phyloP scores from a whole-genome alignment of 345 rosid genomes.

The Lepidium aucheri region DNA sequence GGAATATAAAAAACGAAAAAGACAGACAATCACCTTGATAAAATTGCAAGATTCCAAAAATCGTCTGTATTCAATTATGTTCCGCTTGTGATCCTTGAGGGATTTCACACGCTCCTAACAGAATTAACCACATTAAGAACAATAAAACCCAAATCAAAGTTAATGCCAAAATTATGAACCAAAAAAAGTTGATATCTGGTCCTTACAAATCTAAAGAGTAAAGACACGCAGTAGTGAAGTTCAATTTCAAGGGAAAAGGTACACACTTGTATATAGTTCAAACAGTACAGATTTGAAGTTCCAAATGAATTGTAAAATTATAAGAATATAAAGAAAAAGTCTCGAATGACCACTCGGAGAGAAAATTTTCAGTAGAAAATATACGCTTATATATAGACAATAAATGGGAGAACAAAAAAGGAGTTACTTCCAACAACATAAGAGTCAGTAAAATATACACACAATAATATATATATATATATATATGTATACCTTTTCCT shows the following conservation, averaged over 20 bases:
- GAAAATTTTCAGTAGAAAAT: neutral
- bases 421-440: conserved; percentile 6
- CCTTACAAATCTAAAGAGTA: conserved; percentile 1
- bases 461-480: neutral
- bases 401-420: neutral
- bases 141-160: neutral
- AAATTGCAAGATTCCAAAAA: conserved; percentile 87
- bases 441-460: neutral
- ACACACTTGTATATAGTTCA: neutral
- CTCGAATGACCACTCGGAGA: neutral
- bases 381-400: neutral
- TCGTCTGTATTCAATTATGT: conserved; percentile 57
- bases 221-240: neutral
- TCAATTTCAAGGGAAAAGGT: neutral
- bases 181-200: neutral
- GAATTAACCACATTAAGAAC: conserved; percentile 22
- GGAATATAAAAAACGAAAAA: neutral
- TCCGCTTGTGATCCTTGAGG: conserved; percentile 68
- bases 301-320: conserved; percentile 5
- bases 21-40: conserved; percentile 56
- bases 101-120: conserved; percentile 65
- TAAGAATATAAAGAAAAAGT: neutral
- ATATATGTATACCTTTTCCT: conserved; percentile 42
- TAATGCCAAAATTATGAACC: neutral
- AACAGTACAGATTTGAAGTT: neutral